Evolutionary conservation across 2,329 filamentous ascomycete genomes (phyloP), one percentile per base, ranked within the genome.

Genomic region (Clathrospora elynae): DNA sequence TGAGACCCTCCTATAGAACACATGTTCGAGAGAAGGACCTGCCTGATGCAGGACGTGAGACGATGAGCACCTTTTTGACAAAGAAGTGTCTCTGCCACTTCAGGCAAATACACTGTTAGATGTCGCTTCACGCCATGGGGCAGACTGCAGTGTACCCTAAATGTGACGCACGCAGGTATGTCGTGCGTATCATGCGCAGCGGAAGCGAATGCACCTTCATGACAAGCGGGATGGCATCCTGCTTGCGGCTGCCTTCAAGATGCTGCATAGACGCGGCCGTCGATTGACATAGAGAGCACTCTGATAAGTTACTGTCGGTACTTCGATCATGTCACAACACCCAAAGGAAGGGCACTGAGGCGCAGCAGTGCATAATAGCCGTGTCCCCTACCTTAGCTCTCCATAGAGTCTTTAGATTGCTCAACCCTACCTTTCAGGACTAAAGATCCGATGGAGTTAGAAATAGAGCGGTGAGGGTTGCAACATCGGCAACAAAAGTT

Each of bases 401-500:
- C 51, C 37, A 55, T 48, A 29, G 39, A 49, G 57, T 39, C 41
- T 40, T 19, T 51, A 61, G 51, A 59, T 64, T 64, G 49, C 50
- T 47, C 22, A 59, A 52, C 54, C 52, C 36, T 42, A 55, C 45
- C 36, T 34, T 40, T 38, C 41, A n/a, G n/a, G n/a, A n/a, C n/a
- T n/a, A n/a, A 42, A 32, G 33, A 43, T 46, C 23, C 34, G 34
- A 45, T 23, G 30, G 18, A 32, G 39, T 29, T 53, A 57, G 57
- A 53, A 59, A 61, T 62, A 68, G 64, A 62, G 66, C 66, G 64
- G 66, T 69, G 64, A 61, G 41, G 36, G 34, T n/a, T n/a, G n/a
- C n/a, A n/a, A n/a, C 19, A 40, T 31, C 24, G 36, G 14, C 24
- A 26, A 33, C 31, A 38, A 29, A 41, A 24, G 9, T 25, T 46